Base-by-base conservation (phyloP, 495 filamentous ascomycete species). In the Cercophora scortea region DNA sequence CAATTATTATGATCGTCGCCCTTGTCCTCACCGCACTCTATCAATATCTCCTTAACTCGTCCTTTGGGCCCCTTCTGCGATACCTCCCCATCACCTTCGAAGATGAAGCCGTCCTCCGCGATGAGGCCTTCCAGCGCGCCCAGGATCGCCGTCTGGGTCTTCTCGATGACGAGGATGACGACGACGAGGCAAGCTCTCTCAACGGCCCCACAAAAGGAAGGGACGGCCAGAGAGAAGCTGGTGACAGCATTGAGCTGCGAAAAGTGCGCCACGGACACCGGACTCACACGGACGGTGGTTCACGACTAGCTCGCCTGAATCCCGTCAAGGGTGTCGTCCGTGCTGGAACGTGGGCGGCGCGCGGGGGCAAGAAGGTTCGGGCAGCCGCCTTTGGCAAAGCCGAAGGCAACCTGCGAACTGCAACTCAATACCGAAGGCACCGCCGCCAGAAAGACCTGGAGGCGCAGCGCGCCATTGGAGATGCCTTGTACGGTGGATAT, bases 51-150 rank as follows among this genome's bases (percentile, higher is more conserved):
- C 75, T 98, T 19, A 95, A 94, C 62, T 67, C 76, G n/a, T 84
- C 89, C 8, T 96, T 98, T 56, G 81, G 81, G 1, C 91, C 93
- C 18, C 76, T 98, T 43, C 83, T 95, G 61, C 80, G 83, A 35
- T 96, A 96, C 63, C 72, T 98, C 40, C 93, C 93, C 0, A 94
- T 98, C 59, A 97, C 93, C 0, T 77, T 97, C 42, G 93, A 98
- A 65, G 94, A 98, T 59, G 89, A 95, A 52, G 93, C 93, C 6
- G 88, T 93, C 11, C 74, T 85, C 41, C 84, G 90, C 4, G 94
- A 97, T 60, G 82, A 93, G 59, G 88, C 87, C 47, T 98, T 97
- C 64, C 84, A 85, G 38, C 78, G 83, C 36, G 86, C 85, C 17
- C 88, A 93, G 62, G 82, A 81, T 49, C 77, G 76, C 46, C 77